Percentiles rank a stretch among this genome's conserved stretches.
phyloP scores from a whole-genome alignment of 257 asterid species.

The Voacanga thouarsii region DNA sequence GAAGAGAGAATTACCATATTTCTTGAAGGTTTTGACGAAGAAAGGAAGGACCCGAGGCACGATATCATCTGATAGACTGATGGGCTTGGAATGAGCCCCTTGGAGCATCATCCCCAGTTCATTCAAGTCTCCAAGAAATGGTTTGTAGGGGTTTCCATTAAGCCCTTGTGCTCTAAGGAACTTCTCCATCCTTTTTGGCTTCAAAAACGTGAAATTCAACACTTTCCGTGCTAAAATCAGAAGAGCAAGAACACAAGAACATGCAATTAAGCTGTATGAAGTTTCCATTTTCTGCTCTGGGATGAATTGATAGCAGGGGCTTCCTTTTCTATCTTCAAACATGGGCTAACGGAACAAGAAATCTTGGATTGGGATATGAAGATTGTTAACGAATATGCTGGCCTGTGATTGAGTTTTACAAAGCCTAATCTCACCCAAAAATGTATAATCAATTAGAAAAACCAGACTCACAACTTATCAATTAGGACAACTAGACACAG shows the following conservation, averaged over 20 bases:
- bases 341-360: background rate
- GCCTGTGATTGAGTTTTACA: no score
- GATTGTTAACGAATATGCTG: background rate
- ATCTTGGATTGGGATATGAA: background rate
- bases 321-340: no score
- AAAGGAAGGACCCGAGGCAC: conserved; percentile 2
- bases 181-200: conserved; percentile 10
- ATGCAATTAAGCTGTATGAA: background rate
- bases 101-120: conserved; percentile 19
- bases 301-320: background rate
- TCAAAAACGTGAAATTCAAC: background rate
- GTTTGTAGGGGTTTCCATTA: conserved; percentile 34
- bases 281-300: background rate
- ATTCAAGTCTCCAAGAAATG: conserved; percentile 37
- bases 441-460: no score
- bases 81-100: conserved; percentile 14
- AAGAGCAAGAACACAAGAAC: conserved; percentile 4
- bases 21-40: background rate
- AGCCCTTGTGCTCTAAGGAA: conserved; percentile 15
- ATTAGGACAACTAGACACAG: no score
- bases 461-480: no score
- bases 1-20: background rate
- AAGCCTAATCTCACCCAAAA: no score
- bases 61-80: background rate
- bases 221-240: conserved; percentile 6